Conservation (phyloP, 2,329 filamentous ascomycete species). For the Clonostachys byssicola region DNA sequence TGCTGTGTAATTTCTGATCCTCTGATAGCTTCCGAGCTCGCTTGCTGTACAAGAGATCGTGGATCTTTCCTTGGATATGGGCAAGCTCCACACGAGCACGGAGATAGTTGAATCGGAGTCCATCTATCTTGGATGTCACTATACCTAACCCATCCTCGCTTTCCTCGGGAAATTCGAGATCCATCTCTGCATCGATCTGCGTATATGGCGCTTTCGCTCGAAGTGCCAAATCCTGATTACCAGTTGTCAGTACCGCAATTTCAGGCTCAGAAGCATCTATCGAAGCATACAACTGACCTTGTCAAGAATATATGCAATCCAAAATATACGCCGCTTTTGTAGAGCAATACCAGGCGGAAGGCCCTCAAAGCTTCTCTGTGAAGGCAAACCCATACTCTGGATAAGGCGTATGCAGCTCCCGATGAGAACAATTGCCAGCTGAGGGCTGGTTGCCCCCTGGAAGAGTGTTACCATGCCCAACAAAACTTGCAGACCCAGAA, state of each 20-base stretch:
- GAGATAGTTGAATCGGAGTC: constrained; percentile 27
- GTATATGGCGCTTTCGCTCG: constrained; percentile 27
- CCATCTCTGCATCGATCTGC: constrained; percentile 33
- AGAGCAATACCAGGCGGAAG: constrained; percentile 20
- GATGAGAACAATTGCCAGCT: constrained; percentile 28
- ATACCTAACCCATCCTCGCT: constrained; percentile 22
- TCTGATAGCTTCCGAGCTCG: constrained; percentile 15
- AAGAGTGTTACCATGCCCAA: constrained; percentile 30
- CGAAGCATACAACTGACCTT: constrained; percentile 18
- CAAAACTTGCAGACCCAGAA: constrained; percentile 31
- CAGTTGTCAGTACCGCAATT: neutral
- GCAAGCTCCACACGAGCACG: constrained; percentile 30
- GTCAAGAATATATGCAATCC: constrained; percentile 33
- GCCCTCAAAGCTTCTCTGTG: constrained; percentile 11
- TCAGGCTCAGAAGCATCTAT: neutral
- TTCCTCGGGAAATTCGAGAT: constrained; percentile 26
- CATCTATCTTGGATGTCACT: constrained; percentile 25
- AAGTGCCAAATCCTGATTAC: constrained; percentile 22
- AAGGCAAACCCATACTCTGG: constrained; percentile 27
- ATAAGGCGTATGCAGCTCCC: constrained; percentile 30
- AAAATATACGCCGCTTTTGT: constrained; percentile 30
- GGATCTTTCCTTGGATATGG: constrained; percentile 32
- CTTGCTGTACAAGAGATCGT: constrained; percentile 29
- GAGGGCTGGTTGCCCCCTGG: constrained; percentile 26
- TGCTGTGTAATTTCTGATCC: constrained; percentile 18